Conservation (phyloP, 148 eudicot genomes). For the Persicaria tinctoria region DNA sequence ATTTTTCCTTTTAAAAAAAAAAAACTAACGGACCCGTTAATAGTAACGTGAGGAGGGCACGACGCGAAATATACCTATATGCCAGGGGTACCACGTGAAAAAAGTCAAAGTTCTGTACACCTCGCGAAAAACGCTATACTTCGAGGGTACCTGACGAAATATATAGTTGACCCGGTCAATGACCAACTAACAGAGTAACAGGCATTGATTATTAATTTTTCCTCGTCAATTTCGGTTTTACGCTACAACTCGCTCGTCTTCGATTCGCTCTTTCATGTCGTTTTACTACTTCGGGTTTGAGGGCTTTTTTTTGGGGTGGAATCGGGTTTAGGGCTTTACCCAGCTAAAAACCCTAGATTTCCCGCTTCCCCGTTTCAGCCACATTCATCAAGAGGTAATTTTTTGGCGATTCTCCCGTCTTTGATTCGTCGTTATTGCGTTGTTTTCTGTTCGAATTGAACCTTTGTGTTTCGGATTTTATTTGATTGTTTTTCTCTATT, state of each 20-base stretch:
- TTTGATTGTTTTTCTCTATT: not conserved
- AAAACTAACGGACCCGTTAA: too few species aligned
- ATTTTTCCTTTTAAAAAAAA: too few species aligned
- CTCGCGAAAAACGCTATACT: too few species aligned
- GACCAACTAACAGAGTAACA: slow-evolving; percentile 1
- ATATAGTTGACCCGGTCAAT: not conserved
- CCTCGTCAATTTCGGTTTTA: not conserved
- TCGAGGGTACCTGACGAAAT: too few species aligned
- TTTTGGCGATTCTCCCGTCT: not conserved
- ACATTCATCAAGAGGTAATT: slow-evolving; percentile 11
- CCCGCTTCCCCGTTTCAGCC: not conserved
- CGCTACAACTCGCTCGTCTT: not conserved
- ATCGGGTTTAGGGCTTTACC: slow-evolving; percentile 1
- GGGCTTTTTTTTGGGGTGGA: not conserved
- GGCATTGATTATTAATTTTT: not conserved
- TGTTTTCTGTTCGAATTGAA: not conserved
- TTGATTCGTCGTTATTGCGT: not conserved
- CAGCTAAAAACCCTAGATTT: slow-evolving; percentile 11
- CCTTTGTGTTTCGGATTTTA: not conserved
- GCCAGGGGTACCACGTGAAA: too few species aligned
- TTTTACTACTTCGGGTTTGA: too few species aligned
- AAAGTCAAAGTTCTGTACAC: too few species aligned
- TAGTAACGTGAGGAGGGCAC: too few species aligned
- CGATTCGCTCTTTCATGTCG: not conserved
- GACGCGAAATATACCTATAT: too few species aligned